Evolutionary conservation across 139 green algal species (phyloP), one percentile per base, ranked within the genome.

Genomic region (Gonium pectorale): DNA sequence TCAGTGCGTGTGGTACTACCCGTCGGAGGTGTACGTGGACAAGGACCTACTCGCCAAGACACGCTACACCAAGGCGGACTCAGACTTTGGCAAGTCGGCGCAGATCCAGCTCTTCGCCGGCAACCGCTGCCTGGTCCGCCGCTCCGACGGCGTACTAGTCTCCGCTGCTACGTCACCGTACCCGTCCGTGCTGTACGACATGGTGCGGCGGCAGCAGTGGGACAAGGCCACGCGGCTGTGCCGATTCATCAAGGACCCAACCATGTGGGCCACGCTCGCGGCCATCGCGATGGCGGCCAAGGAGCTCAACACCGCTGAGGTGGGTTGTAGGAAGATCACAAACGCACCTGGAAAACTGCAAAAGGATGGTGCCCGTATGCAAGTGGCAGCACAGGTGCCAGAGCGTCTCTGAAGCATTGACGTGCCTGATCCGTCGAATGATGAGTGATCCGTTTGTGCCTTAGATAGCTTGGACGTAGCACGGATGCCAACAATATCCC

Each of bases 221-320:
- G 92, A 95, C 75, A 92, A 93, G 81, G 94, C 93, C 38, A 92
- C 89, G 41, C 90, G 93, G 44, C 89, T 98, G 51, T 96, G 92
- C 84, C 91, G 93, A n/a, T 94, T 92, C 80, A 89, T 95, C 79
- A 94, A 94, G 77, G 94, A 97, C 72, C 69, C 80, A 5, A 86
- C 67, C 70, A 88, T 97, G 67, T 98, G 95, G 95, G 95, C 93
- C 17, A 91, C 84, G 38, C 88, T 98, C 60, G 95, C 94, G 38
- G 91, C 88, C 17, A 89, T 95, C 80, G 90, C 94, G 13, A 89
- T 98, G 70, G 75, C 88, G 8, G 86, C 84, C 29, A 89, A 90
- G 43, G 90, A 98, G 73, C 86, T 97, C 19, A 91, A 93, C 83
- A 93, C 92, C 0, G 94, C 94, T 1, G 94, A 97, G 86, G 87